A percentile compares a stretch with the other conserved stretches of the same genome.
Evolutionary conservation across 176 grass and related monocot genomes (phyloP).

Genomic region (Raddia distichophylla): DNA sequence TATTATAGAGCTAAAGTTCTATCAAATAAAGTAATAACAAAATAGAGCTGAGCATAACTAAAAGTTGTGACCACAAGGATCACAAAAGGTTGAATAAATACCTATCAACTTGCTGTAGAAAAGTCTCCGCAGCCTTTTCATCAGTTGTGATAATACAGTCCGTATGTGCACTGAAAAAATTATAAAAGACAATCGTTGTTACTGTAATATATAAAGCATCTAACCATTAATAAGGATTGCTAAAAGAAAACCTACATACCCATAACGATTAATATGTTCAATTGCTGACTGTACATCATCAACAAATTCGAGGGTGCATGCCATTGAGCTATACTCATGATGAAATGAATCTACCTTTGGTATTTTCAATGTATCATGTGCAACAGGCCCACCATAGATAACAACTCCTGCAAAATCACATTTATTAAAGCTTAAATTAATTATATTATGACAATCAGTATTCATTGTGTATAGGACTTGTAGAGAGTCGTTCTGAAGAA

Average conservation of each 20-base stretch:
- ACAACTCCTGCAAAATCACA: constrained; percentile 66
- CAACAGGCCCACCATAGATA: constrained; percentile 81
- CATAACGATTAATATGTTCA: constrained; percentile 90
- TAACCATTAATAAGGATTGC: background rate
- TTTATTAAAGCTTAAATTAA: background rate
- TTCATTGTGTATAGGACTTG: background rate
- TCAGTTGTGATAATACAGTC: constrained; percentile 90
- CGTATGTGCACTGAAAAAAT: constrained; percentile 74
- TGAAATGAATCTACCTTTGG: constrained; percentile 76
- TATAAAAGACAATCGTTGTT: constrained; percentile 17
- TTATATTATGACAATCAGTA: background rate
- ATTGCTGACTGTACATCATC: constrained; percentile 82
- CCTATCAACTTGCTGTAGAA: constrained; percentile 95
- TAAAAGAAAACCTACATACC: constrained; percentile 46
- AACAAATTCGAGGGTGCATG: constrained; percentile 91
- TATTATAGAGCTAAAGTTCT: background rate
- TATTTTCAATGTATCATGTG: constrained; percentile 70
- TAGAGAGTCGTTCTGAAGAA: background rate
- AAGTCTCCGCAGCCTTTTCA: constrained; percentile 62
- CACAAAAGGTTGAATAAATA: constrained; percentile 32
- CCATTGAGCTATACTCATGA: constrained; percentile 91
- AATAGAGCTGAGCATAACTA: background rate
- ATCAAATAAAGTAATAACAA: background rate
- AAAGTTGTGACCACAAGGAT: constrained; percentile 9
- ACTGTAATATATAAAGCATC: background rate